These are phyloP conservation scores for Coemansia reversa DNA, from an alignment of 192 early-diverging fungal genomes.

Conservation along the genomic window DNA sequence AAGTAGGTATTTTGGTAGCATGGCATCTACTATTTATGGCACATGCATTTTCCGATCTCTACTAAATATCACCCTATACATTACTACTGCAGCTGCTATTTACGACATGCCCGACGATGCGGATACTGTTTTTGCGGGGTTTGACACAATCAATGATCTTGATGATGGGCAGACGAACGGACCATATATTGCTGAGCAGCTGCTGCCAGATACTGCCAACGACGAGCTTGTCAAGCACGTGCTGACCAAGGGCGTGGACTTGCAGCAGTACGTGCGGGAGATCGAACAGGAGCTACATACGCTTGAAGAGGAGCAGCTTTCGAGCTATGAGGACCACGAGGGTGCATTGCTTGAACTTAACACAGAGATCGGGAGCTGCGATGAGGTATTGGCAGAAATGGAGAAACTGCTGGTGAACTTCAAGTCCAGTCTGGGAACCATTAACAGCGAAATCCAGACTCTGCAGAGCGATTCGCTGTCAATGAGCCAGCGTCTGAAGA, in stretches of 20 bases:
- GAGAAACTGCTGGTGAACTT: slow-evolving; percentile 81
- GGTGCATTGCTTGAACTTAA: slow-evolving; percentile 37
- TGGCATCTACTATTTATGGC: not conserved
- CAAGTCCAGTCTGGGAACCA: slow-evolving; percentile 82
- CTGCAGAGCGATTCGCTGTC: slow-evolving; percentile 79
- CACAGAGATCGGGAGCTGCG: slow-evolving; percentile 61
- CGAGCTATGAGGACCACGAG: slow-evolving; percentile 46
- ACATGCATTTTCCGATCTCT: not conserved
- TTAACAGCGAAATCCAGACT: slow-evolving; percentile 83
- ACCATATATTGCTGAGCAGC: slow-evolving; percentile 1
- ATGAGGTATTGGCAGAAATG: slow-evolving; percentile 80
- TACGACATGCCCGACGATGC: not conserved
- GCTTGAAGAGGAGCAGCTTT: slow-evolving; percentile 67
- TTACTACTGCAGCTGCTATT: not conserved
- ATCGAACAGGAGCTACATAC: slow-evolving; percentile 71
- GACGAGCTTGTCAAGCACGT: slow-evolving; percentile 82
- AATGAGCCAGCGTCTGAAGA: slow-evolving; percentile 82
- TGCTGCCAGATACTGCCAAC: slow-evolving; percentile 67
- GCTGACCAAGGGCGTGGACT: slow-evolving; percentile 76
- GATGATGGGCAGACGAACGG: not conserved
- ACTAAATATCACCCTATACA: not conserved
- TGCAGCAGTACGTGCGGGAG: slow-evolving; percentile 79
- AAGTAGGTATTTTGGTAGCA: not conserved
- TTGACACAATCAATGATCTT: slow-evolving; percentile 39
- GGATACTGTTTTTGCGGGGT: slow-evolving; percentile 43